Evolutionary conservation across 805 yeast genomes (phyloP), one percentile per base, ranked within the genome.

Genomic region (Brettanomyces sp.): DNA sequence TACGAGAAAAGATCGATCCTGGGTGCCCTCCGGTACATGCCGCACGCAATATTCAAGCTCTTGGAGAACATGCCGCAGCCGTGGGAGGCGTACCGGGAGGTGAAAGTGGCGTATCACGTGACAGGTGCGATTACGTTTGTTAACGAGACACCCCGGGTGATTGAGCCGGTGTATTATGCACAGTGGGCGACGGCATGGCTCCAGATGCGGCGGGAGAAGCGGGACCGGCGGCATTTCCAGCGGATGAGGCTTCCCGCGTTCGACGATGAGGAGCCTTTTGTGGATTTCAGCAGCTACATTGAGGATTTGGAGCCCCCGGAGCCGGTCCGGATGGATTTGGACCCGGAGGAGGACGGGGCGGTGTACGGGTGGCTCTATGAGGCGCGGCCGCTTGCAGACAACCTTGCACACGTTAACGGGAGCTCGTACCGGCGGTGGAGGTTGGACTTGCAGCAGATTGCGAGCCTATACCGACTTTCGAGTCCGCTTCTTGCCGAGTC

Each of bases 61-160:
- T 59, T 93, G 36, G 99, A 93, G 57, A 89, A 88, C 58, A 91
- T 93, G 91, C 99, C 99, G 0, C 95, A 89, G 60, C 99, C 99
- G 1, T 93, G 99, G 99, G 98, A 93, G 61, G 76, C 79, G 44
- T 68, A 75, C 1, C 85, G 85, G 50, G 95, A 85, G 39, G 98
- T 93, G 22, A 79, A 76, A 47, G 98, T 91, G 5, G 64, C 91
- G 38, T 93, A 93, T 60, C 99, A 93, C 58, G 74, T 76, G 21
- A 79, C 93, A 0, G 99, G 99, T 24, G 97, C 99, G 12, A 83
- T 93, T 18, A 88, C 99, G 0, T 89, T 93, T 70, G 96, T 93
- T 21, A 83, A 91, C 60, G 98, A 93, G 59, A 73, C 77, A 4
- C 97, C 98, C 0, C 70, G 95, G 53, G 98, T 93, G 4, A 83